Evolutionary conservation across 1,139 yeast genomes (phyloP).

Genomic region (Hemisphaericaspora xylofermentans): DNA sequence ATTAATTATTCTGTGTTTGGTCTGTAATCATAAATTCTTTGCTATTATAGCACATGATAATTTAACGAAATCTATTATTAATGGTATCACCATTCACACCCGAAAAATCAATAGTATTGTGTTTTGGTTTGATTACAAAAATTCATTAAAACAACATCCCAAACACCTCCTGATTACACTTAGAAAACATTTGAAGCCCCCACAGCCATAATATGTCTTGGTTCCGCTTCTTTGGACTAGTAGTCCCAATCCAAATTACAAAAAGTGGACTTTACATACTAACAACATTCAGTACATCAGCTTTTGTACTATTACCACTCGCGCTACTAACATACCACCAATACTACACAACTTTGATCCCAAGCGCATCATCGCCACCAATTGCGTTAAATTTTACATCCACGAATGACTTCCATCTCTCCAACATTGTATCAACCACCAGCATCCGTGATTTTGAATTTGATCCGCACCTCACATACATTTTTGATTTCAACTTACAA

Average conservation of each 20-base stretch:
- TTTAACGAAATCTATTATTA: too few relatives aligned
- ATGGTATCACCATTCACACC: background rate
- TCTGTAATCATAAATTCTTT: too few relatives aligned
- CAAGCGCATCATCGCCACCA: constrained; percentile 14
- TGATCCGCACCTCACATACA: constrained; percentile 11
- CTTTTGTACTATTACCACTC: constrained; percentile 24
- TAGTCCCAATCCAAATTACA: constrained; percentile 11
- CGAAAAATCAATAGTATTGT: background rate
- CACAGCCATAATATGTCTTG: constrained; percentile 4
- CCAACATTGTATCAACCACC: constrained; percentile 5
- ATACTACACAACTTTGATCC: constrained; percentile 27
- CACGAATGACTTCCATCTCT: background rate
- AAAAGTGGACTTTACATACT: constrained; percentile 22
- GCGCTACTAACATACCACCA: constrained; percentile 26
- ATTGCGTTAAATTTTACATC: constrained; percentile 13
- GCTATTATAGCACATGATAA: background rate
- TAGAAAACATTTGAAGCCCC: too few relatives aligned
- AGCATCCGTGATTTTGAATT: constrained; percentile 6
- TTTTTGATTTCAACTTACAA: constrained; percentile 9
- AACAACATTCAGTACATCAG: constrained; percentile 17
- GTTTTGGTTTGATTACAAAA: background rate
- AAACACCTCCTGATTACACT: too few relatives aligned
- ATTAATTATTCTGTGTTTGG: too few relatives aligned
- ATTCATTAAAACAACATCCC: too few relatives aligned
- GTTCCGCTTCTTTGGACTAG: constrained; percentile 12